Evolutionary conservation across 1,284 basidiomycete species (phyloP), one percentile per base, ranked within the genome.

Genomic region (Blastosporella zonata): DNA sequence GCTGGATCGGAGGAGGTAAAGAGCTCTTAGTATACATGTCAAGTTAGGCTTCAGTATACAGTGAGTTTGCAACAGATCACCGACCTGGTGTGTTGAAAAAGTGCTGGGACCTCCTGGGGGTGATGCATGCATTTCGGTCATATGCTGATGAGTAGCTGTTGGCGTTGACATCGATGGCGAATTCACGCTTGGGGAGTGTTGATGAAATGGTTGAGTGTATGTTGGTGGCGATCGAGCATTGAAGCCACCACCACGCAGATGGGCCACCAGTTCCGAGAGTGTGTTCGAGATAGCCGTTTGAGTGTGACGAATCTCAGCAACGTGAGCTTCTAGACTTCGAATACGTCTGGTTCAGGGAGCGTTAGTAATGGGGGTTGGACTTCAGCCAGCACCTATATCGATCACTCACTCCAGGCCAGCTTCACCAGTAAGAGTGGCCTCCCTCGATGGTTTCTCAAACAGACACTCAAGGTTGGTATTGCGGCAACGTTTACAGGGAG

Each of bases 401-500:
- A 45, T 23, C 53, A 42, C 89, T 68, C 66, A 93, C 91, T 93
- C 91, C 53, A 93, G 70, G 2, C 92, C 90, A 28, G 90, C 89
- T 71, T 88, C 89, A 50, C 90, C 90, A 2, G 90, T 89, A 39
- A 90, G 75, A 49, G 84, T 87, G 13, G 87, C 85, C 64, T 91
- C 88, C 57, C 89, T 78, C 9, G 85, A 84, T 2, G 92, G 91
- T 56, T 93, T 94, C 65, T 94, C 91, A 60, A 95, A 94, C 15
- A 93, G 77, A 71, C 92, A 95, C 42, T 90, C 86, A 15, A 93
- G 76, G 6, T 88, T 85, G 18, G 87, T 84, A 59, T 92, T 88
- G 39, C 87, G 78, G 67, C 93, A 96, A 31, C 93, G 81, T 61
- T 89, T 85, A 68, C 93, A 96, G 15, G 93, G 93, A 22, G 92